Evolutionary conservation across 139 green algal species (phyloP).

Genomic region (Spirogloea muscicola): DNA sequence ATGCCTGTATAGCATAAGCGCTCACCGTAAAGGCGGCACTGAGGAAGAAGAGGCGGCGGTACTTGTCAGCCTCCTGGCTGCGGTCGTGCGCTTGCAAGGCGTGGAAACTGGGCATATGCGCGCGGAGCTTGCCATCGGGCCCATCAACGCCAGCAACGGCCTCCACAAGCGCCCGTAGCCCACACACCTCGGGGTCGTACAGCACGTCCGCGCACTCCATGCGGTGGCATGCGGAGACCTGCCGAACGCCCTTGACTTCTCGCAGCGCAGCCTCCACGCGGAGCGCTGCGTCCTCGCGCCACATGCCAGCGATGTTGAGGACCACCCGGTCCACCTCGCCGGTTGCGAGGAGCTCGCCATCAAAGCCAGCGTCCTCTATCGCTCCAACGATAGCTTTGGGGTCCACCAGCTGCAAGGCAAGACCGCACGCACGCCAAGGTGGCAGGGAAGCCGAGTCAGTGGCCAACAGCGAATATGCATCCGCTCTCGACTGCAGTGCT

Average conservation of each 20-base stretch:
- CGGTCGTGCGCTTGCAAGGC: neutral
- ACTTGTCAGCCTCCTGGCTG: neutral
- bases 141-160: conserved; percentile 47
- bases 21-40: conserved; percentile 10
- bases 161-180: conserved; percentile 66
- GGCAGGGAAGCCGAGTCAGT: neutral
- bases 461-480: neutral
- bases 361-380: conserved; percentile 32
- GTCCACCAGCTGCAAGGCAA: neutral
- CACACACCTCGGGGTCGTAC: conserved; percentile 61
- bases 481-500: neutral
- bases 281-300: neutral
- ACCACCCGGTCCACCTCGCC: conserved; percentile 5
- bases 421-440: too few relatives aligned
- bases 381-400: too few relatives aligned
- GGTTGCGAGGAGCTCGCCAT: conserved; percentile 18
- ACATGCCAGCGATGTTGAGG: neutral
- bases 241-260: neutral
- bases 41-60: neutral
- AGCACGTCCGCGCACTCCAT: conserved; percentile 41
- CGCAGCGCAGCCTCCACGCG: neutral
- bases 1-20: neutral
- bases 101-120: neutral
- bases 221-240: neutral
- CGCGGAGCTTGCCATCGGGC: neutral